Conservation (phyloP, 2,329 filamentous ascomycete genomes). For the Dichotomopilus funicola region DNA sequence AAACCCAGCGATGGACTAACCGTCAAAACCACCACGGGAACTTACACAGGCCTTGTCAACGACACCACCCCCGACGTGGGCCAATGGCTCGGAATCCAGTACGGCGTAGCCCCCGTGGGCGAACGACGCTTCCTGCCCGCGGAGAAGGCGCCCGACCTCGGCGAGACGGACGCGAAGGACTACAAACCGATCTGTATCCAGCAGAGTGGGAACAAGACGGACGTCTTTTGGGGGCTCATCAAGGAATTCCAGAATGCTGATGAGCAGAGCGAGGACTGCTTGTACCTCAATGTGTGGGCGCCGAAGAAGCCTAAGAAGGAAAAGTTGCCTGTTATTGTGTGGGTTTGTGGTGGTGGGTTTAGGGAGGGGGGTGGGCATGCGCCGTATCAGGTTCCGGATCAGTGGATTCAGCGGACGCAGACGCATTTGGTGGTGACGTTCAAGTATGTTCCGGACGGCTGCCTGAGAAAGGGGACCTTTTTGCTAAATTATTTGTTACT, state of each 20-base stretch:
- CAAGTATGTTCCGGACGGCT: not conserved
- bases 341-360: conserved; percentile 3
- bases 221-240: conserved; percentile 1
- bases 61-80: not conserved
- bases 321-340: conserved; percentile 3
- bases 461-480: not conserved
- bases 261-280: conserved; percentile 3
- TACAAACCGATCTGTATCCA: conserved; percentile 3
- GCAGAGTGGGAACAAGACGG: not conserved
- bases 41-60: not conserved
- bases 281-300: conserved; percentile 3
- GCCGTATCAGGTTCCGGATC: conserved; percentile 1
- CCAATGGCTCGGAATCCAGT: conserved; percentile 5
- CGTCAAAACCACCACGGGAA: conserved; percentile 2
- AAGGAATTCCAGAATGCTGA: conserved; percentile 2
- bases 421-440: conserved; percentile 4
- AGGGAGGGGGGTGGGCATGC: conserved; percentile 2
- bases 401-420: conserved; percentile 5
- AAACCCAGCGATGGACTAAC: not conserved
- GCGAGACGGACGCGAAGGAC: not conserved
- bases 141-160: not conserved
- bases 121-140: conserved; percentile 1
- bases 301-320: not conserved
- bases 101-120: not conserved
- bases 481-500: not conserved